A percentile compares a stretch with the other conserved stretches of the same genome.
These are phyloP conservation scores for Starmerella scarabaei DNA, from an alignment of 805 yeast genomes.

Conservation along the genomic window DNA sequence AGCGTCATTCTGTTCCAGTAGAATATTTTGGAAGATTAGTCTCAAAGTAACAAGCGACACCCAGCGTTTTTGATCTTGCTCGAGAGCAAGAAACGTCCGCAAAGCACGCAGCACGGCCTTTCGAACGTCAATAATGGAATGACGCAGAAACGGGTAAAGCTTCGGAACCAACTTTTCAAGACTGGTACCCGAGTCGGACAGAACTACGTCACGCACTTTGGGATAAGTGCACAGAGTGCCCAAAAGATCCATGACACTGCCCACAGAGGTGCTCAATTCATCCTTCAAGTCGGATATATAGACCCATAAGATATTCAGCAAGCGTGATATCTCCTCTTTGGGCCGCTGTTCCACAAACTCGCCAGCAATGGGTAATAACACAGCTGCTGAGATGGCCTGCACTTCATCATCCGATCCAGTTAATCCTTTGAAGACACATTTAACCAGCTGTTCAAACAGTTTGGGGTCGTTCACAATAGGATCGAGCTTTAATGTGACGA, in stretches of 20 bases:
- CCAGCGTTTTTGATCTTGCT: constrained; percentile 46
- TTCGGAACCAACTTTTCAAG: constrained; percentile 76
- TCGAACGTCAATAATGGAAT: constrained; percentile 83
- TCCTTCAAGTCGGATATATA: constrained; percentile 74
- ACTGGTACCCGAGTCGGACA: constrained; percentile 41
- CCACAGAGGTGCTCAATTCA: constrained; percentile 87
- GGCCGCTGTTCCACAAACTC: constrained; percentile 62
- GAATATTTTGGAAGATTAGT: constrained; percentile 69
- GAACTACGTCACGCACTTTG: constrained; percentile 61
- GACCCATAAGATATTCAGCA: constrained; percentile 72
- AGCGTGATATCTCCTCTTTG: constrained; percentile 31
- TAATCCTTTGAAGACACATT: constrained; percentile 78
- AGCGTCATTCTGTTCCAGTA: constrained; percentile 75
- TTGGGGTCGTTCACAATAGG: constrained; percentile 47
- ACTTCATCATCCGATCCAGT: constrained; percentile 72
- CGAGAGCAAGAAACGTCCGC: constrained; percentile 51
- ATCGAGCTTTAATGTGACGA: constrained; percentile 79
- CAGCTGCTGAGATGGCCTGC: constrained; percentile 92
- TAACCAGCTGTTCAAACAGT: constrained; percentile 55
- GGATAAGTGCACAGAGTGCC: constrained; percentile 76
- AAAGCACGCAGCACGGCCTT: constrained; percentile 75
- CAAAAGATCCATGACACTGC: constrained; percentile 87
- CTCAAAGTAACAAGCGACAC: constrained; percentile 60
- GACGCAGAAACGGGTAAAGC: constrained; percentile 82
- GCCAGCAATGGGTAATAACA: constrained; percentile 77